Conservation (phyloP, 805 yeast species). For the Nakazawaea anatomiae region DNA sequence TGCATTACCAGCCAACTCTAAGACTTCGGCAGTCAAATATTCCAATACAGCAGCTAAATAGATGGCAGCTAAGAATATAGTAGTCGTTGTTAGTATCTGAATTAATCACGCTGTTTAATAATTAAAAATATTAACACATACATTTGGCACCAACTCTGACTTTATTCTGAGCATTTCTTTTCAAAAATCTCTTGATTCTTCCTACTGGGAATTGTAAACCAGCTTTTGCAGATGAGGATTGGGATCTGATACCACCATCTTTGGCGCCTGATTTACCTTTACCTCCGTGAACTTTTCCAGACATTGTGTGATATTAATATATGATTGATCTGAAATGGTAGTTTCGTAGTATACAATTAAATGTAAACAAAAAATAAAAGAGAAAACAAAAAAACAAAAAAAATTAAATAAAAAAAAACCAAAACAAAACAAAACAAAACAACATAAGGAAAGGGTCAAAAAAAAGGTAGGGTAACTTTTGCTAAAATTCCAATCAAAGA, state of each 20-base stretch:
- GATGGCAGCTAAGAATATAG: slow-evolving; percentile 58
- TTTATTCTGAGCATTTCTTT: slow-evolving; percentile 76
- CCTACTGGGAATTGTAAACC: slow-evolving; percentile 98
- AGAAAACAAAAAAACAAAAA: too few relatives aligned
- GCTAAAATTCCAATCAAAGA: too few relatives aligned
- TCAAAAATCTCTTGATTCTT: slow-evolving; percentile 94
- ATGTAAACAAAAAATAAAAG: too few relatives aligned
- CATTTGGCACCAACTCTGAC: slow-evolving; percentile 62
- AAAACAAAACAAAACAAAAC: not conserved
- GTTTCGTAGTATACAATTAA: not conserved
- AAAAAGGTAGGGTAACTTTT: not conserved
- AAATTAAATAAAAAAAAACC: not conserved
- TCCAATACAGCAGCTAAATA: slow-evolving; percentile 94
- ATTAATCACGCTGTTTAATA: too few relatives aligned
- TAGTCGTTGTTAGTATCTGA: slow-evolving; percentile 4
- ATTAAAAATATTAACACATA: not conserved
- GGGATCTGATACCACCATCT: slow-evolving; percentile 48
- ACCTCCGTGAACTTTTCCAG: slow-evolving; percentile 87
- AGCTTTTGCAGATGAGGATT: slow-evolving; percentile 90
- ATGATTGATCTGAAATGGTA: not conserved
- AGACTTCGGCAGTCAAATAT: slow-evolving; percentile 93
- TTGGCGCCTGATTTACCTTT: slow-evolving; percentile 91
- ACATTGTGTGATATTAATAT: slow-evolving; percentile 40
- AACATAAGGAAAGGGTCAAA: not conserved
- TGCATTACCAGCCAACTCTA: slow-evolving; percentile 97